Percentiles rank a stretch among this genome's conserved stretches.
Evolutionary conservation across 2,329 filamentous ascomycete genomes (phyloP).

Genomic region (Cladosporium oxysporum): DNA sequence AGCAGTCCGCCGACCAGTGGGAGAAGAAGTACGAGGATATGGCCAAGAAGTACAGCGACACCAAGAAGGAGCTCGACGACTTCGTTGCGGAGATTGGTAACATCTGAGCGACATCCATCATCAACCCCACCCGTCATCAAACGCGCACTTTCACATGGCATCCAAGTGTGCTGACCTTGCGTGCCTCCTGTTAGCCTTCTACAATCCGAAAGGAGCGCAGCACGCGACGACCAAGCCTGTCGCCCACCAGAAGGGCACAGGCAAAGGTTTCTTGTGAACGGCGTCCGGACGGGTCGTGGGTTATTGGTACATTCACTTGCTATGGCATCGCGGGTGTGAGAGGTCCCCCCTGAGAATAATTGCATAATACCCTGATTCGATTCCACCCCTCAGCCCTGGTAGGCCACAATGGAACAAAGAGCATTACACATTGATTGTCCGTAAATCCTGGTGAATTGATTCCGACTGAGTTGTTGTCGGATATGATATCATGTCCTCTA

Average conservation of each 20-base stretch:
- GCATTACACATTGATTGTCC: neutral
- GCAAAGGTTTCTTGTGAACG: slow-evolving; percentile 17
- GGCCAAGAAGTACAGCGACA: slow-evolving; percentile 78
- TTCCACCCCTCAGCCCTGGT: slow-evolving; percentile 4
- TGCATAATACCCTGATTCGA: slow-evolving; percentile 18
- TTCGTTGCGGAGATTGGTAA: slow-evolving; percentile 91
- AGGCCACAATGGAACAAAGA: slow-evolving; percentile 9
- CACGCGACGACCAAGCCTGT: neutral
- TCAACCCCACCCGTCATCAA: slow-evolving; percentile 5
- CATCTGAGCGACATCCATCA: slow-evolving; percentile 63
- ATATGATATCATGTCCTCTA: neutral
- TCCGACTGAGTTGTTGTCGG: neutral
- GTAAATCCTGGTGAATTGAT: neutral
- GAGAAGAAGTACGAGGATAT: slow-evolving; percentile 98
- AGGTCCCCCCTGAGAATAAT: slow-evolving; percentile 11
- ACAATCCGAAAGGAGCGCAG: slow-evolving; percentile 17
- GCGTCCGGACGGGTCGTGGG: slow-evolving; percentile 6
- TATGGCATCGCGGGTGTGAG: slow-evolving; percentile 7
- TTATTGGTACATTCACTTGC: neutral
- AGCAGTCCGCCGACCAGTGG: slow-evolving; percentile 89
- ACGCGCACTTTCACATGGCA: slow-evolving; percentile 16
- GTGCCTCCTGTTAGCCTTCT: slow-evolving; percentile 19
- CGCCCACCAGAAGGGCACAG: neutral
- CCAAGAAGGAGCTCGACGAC: slow-evolving; percentile 89
- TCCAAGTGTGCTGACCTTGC: slow-evolving; percentile 19